Evolutionary conservation across 2,329 filamentous ascomycete genomes (phyloP).

Genomic region (Xylariaceae sp.): DNA sequence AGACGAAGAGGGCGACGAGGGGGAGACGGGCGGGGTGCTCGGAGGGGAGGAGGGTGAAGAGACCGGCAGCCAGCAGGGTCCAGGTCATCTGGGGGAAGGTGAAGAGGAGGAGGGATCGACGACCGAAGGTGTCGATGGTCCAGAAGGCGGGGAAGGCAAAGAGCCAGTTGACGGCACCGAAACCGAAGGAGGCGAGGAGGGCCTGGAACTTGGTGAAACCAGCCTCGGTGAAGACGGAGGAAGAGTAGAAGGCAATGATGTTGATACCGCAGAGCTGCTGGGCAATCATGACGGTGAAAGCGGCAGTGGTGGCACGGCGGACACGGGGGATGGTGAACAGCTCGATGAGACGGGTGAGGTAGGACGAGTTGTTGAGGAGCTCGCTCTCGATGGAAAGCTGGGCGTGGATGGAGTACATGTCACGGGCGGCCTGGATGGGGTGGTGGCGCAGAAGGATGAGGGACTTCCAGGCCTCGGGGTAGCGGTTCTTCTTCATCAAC

Average conservation of each 20-base stretch:
- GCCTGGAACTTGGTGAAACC: conserved; percentile 52
- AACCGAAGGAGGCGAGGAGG: conserved; percentile 58
- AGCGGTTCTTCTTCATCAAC: conserved; percentile 62
- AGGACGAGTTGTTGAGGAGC: conserved; percentile 48
- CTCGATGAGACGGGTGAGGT: conserved; percentile 57
- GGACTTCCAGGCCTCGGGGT: conserved; percentile 54
- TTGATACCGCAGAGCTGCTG: conserved; percentile 69
- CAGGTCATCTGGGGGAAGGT: conserved; percentile 65
- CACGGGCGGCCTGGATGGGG: conserved; percentile 53
- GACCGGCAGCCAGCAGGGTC: conserved; percentile 59
- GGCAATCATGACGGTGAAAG: conserved; percentile 74
- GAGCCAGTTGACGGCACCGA: conserved; percentile 60
- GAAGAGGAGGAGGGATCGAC: conserved; percentile 56
- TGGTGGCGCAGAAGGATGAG: conserved; percentile 48
- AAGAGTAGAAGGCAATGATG: conserved; percentile 72
- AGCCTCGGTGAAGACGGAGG: conserved; percentile 54
- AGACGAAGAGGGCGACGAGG: conserved; percentile 54
- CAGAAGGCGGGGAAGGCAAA: conserved; percentile 61
- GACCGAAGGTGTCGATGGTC: conserved; percentile 64
- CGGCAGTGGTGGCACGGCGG: conserved; percentile 67
- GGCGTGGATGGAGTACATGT: conserved; percentile 60
- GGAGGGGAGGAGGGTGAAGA: conserved; percentile 48
- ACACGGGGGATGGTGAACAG: conserved; percentile 65
- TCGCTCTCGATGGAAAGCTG: conserved; percentile 57
- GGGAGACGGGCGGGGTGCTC: conserved; percentile 31